phyloP scores from a whole-genome alignment of 768 basidiomycete genomes.

The Udeniomyces megalosporus region DNA sequence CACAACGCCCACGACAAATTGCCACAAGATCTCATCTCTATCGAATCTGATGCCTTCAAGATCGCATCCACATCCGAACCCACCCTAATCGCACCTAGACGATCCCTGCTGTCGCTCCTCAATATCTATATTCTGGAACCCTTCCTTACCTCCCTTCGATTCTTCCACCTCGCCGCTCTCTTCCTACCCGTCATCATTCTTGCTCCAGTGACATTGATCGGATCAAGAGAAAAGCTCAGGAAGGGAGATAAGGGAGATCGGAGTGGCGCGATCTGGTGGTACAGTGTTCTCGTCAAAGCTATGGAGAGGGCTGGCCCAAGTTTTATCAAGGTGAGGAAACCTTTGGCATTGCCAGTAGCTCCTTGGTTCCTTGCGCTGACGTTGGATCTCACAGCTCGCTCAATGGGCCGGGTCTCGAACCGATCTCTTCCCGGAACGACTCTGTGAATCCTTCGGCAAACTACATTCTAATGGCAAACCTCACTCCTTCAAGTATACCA shows the following conservation, averaged over 20 bases:
- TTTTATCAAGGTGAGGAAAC: constrained; percentile 71
- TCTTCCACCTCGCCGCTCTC: constrained; percentile 61
- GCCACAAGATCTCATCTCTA: background rate
- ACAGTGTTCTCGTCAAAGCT: constrained; percentile 62
- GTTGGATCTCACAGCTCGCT: constrained; percentile 45
- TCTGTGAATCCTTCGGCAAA: constrained; percentile 69
- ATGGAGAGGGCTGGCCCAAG: constrained; percentile 96
- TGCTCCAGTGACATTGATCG: background rate
- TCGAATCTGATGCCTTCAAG: background rate
- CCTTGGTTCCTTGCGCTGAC: background rate
- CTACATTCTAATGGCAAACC: constrained; percentile 76
- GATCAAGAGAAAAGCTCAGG: background rate
- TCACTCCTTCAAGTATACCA: constrained; percentile 67
- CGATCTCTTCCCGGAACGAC: constrained; percentile 72
- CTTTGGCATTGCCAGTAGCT: background rate
- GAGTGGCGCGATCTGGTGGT: constrained; percentile 91
- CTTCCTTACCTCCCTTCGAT: constrained; percentile 61
- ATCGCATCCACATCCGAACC: too few species aligned
- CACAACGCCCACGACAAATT: too few species aligned
- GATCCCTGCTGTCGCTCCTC: background rate
- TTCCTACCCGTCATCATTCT: constrained; percentile 71
- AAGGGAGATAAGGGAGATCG: constrained; percentile 31
- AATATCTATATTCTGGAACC: constrained; percentile 57
- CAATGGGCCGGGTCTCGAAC: constrained; percentile 97
- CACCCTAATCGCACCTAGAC: background rate